Base-by-base conservation (phyloP, 495 filamentous ascomycete species). In the Penicilliopsis zonata region DNA sequence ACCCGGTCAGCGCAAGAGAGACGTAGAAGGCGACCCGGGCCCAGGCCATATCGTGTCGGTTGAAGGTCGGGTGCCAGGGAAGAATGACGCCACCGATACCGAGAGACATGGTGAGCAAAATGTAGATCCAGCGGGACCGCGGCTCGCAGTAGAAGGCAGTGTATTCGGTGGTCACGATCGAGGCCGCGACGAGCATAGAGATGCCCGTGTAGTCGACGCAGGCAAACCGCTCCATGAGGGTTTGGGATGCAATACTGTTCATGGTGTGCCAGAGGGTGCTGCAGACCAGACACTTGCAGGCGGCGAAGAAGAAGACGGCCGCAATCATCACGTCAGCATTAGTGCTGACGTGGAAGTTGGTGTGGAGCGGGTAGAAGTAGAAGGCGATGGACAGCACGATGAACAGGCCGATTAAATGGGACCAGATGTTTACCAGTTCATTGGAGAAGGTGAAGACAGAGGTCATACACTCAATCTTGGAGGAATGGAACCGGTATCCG, bases 121-220 rank as follows among this genome's bases (percentile, higher is more conserved):
- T 87, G 60, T 95, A 98, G 17, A 75, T 63, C 72, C 80, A 92
- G 19, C 86, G 83, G 36, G 79, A 84, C 20, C 79, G 50, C 5
- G 90, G 88, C 41, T 99, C 92, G 57, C 88, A 93, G 55, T 99
- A 96, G 58, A 99, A 96, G 21, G 88, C 90, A 3, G 92, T 94
- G 58, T 95, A 96, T 52, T 99, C 90, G 33, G 84, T 93, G 3
- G 90, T 94, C 74, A 96, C 87, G 58, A 99, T 96, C 25, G 85
- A 93, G 14, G 90, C 83, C 6, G 90, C 92, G 28, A 99, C 88
- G 14, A 99, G 74, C 33, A 99, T 66, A 2, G 88, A 95, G 42
- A 99, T 99, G 17, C 92, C 92, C 0, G 87, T 95, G 57, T 99
- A 99, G 51, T 99, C 90, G 26, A 99, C 87, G 53, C 90, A 99